Base-by-base conservation (phyloP, 345 rosid species). In the Eutrema japonicum region DNA sequence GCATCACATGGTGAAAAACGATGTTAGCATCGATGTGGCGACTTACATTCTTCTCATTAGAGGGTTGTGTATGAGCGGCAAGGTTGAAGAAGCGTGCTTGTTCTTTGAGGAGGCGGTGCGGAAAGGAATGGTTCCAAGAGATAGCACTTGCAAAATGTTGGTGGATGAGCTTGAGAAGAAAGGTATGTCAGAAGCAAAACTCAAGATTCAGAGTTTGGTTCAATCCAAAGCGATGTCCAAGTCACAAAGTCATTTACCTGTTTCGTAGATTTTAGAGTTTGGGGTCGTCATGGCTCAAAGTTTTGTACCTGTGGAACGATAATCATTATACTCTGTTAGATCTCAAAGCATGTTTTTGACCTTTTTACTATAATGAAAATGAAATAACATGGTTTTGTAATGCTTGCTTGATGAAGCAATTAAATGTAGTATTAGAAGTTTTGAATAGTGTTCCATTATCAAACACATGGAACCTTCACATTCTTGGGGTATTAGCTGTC, bases 81-180 rank as follows among this genome's bases (percentile, higher is more conserved):
- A 85, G 53, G 78, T 90, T 32, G 86, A 84, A 58, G 80, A 69
- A 70, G 93, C 97, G 43, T 86, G 85, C 79, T 78, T 72, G 29
- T 89, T 85, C 83, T 89, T 89, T 45, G 85, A 91, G 64, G 97
- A 89, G 43, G 79, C 79, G 32, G 78, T 86, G 40, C 53, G 66
- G n/a, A 93, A 83, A 80, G 92, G 90, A 68, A 81, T 89, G 89
- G 64, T 80, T 67, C 96, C 91, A 13, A 47, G 67, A 78, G 86
- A 84, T 43, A 68, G 78, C 47, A 80, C 80, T 13, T 83, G 78
- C 66, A 88, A 75, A 70, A 55, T 70, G 73, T 72, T 91, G 83
- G 67, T 83, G 11, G 79, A 82, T 30, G 80, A 83, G 78, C 93
- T 93, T 67, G 83, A 85, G 62, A 37, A 56, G 70, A 82, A 77